Base-by-base conservation (phyloP, 257 asterid genomes). In the Scutellaria minor region DNA sequence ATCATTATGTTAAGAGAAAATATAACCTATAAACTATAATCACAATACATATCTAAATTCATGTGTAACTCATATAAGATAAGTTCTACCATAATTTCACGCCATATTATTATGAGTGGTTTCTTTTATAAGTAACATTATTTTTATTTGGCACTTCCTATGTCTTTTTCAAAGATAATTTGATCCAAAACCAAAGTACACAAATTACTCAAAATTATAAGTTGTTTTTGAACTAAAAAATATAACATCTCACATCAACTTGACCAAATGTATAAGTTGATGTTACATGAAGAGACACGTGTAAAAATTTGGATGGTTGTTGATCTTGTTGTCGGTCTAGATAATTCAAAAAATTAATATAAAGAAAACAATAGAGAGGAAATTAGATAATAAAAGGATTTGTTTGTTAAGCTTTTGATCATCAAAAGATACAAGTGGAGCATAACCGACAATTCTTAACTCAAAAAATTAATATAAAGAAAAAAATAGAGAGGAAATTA, bases 221-320 rank as follows among this genome's bases (percentile, higher is more conserved):
- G n/a, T 52, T 41, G 7, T 47, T 13, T 59, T 60, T 37, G 35
- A 15, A n/a, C 58, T 35, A 13, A 44, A 44, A 7, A 18, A 27
- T 14, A 11, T 1, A 46, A 15, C 41, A 71, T 40, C 54, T 54
- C 42, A 11, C 27, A 10, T 14, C 53, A 68, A 39, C 11, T 39
- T 68, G 27, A 9, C 60, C 71, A 14, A 53, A 53, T 54, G 7
- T 14, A 55, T 31, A 14, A 74, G 31, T 53, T 44, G 67, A 66
- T 57, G 50, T 20, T 67, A 46, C 3, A 18, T 66, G 57, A 6
- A 8, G 8, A 47, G 61, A 20, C 37, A 46, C 68, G 62, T 18
- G 78, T 56, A 47, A 6, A 68, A 31, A 22, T 6, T 4, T 63
- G 11, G 22, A 9, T 63, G 66, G 54, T 18, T 46, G 71, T 4